Evolutionary conservation across 2,329 filamentous ascomycete species (phyloP), one percentile per base, ranked within the genome.

Genomic region (Sporothrix brasiliensis): DNA sequence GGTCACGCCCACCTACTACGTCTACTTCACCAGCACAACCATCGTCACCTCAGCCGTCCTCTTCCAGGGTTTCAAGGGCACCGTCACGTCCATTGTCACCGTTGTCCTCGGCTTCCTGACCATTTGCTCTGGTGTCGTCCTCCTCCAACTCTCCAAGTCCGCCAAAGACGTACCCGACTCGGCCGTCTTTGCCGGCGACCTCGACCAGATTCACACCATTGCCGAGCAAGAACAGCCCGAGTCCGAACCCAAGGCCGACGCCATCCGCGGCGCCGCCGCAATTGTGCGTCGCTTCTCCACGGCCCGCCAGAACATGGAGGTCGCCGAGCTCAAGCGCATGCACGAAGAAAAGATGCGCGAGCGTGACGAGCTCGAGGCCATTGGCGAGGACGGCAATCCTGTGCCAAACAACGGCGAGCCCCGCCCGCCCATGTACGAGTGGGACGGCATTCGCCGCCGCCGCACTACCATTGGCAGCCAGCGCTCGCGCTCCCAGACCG

Each of bases 1-100:
- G 74, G 95, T 99, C 72, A 99, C 95, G 0, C 95, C 95, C 0
- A 99, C 95, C 2, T 99, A 99, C 82, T 99, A 99, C 79, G 95
- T 99, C 74, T 94, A 96, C 83, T 99, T 99, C 79, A 99, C 95
- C 52, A 97, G 91, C 75, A 91, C 93, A 5, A 98, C 95, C 24
- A 97, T 99, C 74, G 88, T 98, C 75, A 96, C 94, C 6, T 97
- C 94, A 0, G 92, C 94, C 3, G 89, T 99, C 61, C 84, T 99
- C 2, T 98, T 98, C 80, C 90, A 89, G 73, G 95, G 95, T 9
- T 97, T 99, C 86, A 94, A 97, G 77, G 95, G 94, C 49, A 92
- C 92, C 0, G 85, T 87, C 0, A 86, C 88, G 6, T 88, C 91
- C 34, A 98, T 99, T 70, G 85, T 92, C 60, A 97, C 93, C 0